Evolutionary conservation across 345 rosid species (phyloP).

Genomic region (Ceriops zippeliana): DNA sequence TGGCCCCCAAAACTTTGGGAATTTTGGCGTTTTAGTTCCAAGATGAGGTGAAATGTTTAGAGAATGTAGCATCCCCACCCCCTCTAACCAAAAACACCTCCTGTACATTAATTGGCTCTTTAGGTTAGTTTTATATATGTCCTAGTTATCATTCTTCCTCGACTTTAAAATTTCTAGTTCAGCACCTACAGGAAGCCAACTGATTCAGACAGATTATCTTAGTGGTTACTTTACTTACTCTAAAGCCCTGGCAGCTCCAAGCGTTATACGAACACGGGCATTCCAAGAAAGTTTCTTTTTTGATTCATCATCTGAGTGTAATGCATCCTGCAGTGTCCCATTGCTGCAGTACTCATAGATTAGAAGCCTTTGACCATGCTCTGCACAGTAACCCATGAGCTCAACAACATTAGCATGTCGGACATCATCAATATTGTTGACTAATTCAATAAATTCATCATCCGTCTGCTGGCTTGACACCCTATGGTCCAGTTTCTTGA

Average conservation of each 20-base stretch:
- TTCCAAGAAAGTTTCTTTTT: conserved; percentile 72
- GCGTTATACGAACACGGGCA: conserved; percentile 73
- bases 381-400: conserved; percentile 94
- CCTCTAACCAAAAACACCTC: too few relatives aligned
- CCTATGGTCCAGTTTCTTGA: conserved; percentile 82
- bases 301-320: conserved; percentile 79
- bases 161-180: too few relatives aligned
- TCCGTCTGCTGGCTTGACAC: conserved; percentile 65
- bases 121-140: too few relatives aligned
- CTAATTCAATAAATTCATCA: conserved; percentile 73
- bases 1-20: too few relatives aligned
- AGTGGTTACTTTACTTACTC: conserved; percentile 55
- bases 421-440: conserved; percentile 69
- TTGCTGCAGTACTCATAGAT: conserved; percentile 81
- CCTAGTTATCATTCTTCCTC: too few relatives aligned
- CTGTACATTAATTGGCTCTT: too few relatives aligned
- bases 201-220: not conserved
- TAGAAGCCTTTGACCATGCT: conserved; percentile 88
- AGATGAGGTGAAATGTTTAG: too few relatives aligned
- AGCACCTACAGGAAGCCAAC: too few relatives aligned
- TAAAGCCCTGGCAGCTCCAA: conserved; percentile 92
- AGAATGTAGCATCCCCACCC: too few relatives aligned
- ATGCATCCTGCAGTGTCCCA: conserved; percentile 76
- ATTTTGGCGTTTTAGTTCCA: too few relatives aligned
- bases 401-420: conserved; percentile 83